These are phyloP conservation scores for Batkoa obscura DNA, from an alignment of 371 early-diverging fungal genomes.

Conservation along the genomic window DNA sequence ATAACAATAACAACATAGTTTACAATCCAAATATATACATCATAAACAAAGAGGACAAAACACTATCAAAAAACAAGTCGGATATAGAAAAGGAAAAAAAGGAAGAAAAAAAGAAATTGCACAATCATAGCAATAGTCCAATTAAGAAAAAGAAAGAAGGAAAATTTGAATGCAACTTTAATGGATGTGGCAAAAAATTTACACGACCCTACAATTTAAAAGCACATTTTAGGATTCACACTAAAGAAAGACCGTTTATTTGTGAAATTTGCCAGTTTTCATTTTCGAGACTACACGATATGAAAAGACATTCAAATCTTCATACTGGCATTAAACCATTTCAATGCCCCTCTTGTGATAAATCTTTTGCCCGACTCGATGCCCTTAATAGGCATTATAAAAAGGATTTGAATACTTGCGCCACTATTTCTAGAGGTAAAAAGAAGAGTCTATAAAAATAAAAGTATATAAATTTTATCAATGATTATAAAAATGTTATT, in stretches of 20 bases:
- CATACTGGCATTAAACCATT: constrained; percentile 45
- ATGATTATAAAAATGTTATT: too few relatives aligned
- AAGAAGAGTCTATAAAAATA: too few relatives aligned
- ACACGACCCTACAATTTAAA: constrained; percentile 64
- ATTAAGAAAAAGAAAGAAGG: too few relatives aligned
- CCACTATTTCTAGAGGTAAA: neutral
- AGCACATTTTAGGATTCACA: constrained; percentile 58
- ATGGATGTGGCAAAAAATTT: constrained; percentile 47
- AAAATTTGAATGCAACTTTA: constrained; percentile 24
- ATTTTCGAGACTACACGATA: constrained; percentile 56
- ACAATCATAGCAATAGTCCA: too few relatives aligned
- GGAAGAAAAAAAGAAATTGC: too few relatives aligned
- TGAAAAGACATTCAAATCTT: constrained; percentile 58
- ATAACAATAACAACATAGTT: too few relatives aligned
- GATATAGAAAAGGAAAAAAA: too few relatives aligned
- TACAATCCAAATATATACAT: too few relatives aligned
- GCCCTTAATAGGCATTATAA: neutral
- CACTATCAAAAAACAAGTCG: too few relatives aligned
- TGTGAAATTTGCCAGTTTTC: constrained; percentile 33
- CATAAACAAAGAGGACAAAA: too few relatives aligned
- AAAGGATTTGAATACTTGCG: neutral
- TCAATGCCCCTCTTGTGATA: constrained; percentile 35
- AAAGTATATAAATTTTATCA: too few relatives aligned
- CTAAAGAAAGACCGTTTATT: constrained; percentile 48
- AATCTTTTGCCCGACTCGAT: constrained; percentile 38